Base-by-base conservation (phyloP, 441 rosid genomes). In the Corymbia citriodora region DNA sequence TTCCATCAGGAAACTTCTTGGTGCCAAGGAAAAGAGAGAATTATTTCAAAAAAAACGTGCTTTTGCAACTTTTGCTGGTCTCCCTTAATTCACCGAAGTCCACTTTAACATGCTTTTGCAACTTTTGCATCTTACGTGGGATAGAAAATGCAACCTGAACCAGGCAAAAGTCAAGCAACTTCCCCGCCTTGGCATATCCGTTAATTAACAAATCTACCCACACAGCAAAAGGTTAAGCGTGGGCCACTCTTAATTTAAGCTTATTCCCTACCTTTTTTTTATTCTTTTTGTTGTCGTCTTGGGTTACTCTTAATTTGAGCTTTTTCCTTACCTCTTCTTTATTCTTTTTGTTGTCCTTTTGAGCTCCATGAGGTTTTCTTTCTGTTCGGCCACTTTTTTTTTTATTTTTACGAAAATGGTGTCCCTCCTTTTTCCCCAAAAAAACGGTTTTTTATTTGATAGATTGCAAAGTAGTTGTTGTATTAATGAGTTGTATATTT, bases 351-450 rank as follows among this genome's bases (percentile, higher is more conserved):
- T 31, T 0, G 79, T 31, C 79, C 79, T 16, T 68, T 16, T 8
- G 40, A 68, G 79, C 40, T n/a, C 40, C 40, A 31, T 16, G 79
- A 68, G 79, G 79, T 31, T 31, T 1, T 31, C 16, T 27, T 31
- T 31, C 79, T n/a, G 21, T 68, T 68, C 31, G 23, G 45, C 40
- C 33, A 31, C 74, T 68, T 63, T 63, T 63, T 14, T 29, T 29
- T 29, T 0, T 0, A 0, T 0, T 29, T 15, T 65, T n/a, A 68
- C 21, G 40, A 68, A 68, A 31, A n/a, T 16, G 11, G 7, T 16
- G 40, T 68, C 79, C 79, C 21, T 31, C 74, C 40, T 16, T 15
- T 1, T 0, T 11, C 12, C 12, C 6, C 18, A 65, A 29, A 15
- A 65, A 55, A 4, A 59, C 25, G 1, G 45, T 40, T 40, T 1